These are phyloP conservation scores for Termitomyces titanicus DNA, from an alignment of 768 basidiomycete species.

Conservation along the genomic window DNA sequence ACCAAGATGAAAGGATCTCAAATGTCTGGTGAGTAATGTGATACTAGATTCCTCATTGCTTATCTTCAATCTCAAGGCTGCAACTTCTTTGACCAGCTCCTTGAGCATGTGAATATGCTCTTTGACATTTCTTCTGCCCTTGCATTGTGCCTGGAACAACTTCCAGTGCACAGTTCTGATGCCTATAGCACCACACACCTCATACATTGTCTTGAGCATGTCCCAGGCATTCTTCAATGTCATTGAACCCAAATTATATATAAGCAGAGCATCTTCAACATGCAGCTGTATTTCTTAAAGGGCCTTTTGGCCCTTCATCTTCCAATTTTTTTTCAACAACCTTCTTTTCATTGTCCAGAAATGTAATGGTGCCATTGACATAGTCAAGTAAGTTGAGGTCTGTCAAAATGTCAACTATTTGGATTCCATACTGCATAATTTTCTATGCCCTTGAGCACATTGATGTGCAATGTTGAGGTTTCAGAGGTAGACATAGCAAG, in stretches of 20 bases:
- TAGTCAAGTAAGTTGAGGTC: background rate
- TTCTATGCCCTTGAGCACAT: background rate
- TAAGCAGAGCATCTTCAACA: too few relatives aligned
- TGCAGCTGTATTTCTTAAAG: too few relatives aligned
- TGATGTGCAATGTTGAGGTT: background rate
- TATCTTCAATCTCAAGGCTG: conserved; percentile 17
- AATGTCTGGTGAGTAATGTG: conserved; percentile 24
- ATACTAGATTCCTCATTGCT: too few relatives aligned
- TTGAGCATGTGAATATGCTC: conserved; percentile 27
- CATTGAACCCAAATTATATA: too few relatives aligned
- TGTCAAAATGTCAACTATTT: conserved; percentile 3
- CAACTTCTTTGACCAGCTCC: conserved; percentile 19
- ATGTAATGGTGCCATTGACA: background rate
- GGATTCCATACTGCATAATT: conserved; percentile 7
- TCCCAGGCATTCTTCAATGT: too few relatives aligned
- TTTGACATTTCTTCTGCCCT: too few relatives aligned
- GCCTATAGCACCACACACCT: too few relatives aligned
- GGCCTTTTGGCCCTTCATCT: too few relatives aligned
- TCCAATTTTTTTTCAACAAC: background rate
- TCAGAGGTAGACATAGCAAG: background rate
- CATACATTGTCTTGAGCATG: too few relatives aligned
- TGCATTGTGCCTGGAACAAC: too few relatives aligned
- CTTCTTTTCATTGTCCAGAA: background rate
- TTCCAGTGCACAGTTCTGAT: too few relatives aligned
- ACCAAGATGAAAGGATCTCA: too few relatives aligned